These are phyloP conservation scores for Linnemannia hyalina DNA, from an alignment of 192 early-diverging fungal genomes.

Conservation along the genomic window DNA sequence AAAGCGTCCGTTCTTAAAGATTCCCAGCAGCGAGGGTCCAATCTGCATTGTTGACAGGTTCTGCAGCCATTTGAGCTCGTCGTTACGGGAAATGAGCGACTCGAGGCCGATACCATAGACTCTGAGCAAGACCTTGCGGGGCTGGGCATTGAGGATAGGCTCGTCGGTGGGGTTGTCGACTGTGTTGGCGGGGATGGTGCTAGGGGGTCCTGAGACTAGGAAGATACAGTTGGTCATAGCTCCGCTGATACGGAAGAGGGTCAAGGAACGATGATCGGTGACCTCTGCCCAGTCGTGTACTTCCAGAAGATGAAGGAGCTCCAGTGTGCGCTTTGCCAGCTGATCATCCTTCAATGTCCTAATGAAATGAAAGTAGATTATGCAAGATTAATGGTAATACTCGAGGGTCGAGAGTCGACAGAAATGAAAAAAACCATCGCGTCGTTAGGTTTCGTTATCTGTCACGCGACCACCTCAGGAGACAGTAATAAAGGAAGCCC, in stretches of 20 bases:
- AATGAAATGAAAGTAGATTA: background rate
- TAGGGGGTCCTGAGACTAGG: conserved; percentile 15
- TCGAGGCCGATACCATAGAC: conserved; percentile 89
- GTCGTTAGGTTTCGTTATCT: background rate
- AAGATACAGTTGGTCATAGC: conserved; percentile 50
- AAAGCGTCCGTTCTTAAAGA: conserved; percentile 88
- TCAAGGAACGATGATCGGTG: conserved; percentile 13
- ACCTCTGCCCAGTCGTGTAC: conserved; percentile 39
- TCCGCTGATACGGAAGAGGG: conserved; percentile 30
- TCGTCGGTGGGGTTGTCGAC: background rate
- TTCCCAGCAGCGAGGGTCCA: conserved; percentile 80
- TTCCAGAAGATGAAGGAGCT: conserved; percentile 18
- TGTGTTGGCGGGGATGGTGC: background rate
- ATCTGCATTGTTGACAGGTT: conserved; percentile 77
- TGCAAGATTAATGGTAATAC: background rate
- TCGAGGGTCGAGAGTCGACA: conserved; percentile 11
- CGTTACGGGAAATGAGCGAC: conserved; percentile 80
- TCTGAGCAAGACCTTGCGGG: conserved; percentile 70
- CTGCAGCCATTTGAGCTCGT: conserved; percentile 84
- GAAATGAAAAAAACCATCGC: background rate
- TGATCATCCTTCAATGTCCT: conserved; percentile 19
- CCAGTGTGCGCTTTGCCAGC: conserved; percentile 20
- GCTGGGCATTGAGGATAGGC: background rate
- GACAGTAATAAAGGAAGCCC: background rate
- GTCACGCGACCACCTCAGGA: background rate